Conservation (phyloP, 2,329 filamentous ascomycete genomes). For the Ascochyta clinopodiicola region DNA sequence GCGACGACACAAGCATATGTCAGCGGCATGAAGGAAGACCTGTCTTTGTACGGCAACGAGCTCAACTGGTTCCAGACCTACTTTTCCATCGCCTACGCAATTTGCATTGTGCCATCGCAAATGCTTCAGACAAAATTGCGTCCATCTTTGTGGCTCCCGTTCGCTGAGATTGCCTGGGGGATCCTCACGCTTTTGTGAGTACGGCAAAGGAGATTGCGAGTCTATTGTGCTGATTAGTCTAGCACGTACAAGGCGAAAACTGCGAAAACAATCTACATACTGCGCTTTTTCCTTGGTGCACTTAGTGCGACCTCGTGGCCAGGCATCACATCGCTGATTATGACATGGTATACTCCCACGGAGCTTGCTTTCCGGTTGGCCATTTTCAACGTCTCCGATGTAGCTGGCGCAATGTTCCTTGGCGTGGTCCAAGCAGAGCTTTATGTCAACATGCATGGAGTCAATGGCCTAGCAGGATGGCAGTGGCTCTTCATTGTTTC, state of each 20-base stretch:
- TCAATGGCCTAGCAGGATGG: slow-evolving; percentile 6
- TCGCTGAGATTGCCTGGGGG: slow-evolving; percentile 6
- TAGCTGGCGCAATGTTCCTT: slow-evolving; percentile 6
- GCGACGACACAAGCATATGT: slow-evolving; percentile 20
- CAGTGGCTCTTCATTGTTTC: slow-evolving; percentile 15
- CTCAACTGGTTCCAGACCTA: slow-evolving; percentile 18
- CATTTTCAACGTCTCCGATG: slow-evolving; percentile 2
- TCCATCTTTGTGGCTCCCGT: background rate
- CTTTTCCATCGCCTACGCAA: slow-evolving; percentile 14
- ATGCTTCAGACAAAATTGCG: slow-evolving; percentile 18
- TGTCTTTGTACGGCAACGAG: slow-evolving; percentile 20
- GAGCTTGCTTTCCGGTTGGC: slow-evolving; percentile 18
- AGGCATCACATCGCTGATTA: slow-evolving; percentile 8
- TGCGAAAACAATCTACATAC: slow-evolving; percentile 8
- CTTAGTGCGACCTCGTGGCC: slow-evolving; percentile 7
- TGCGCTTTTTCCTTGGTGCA: slow-evolving; percentile 3
- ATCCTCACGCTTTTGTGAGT: slow-evolving; percentile 13
- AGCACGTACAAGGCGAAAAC: slow-evolving; percentile 12
- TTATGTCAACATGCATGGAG: slow-evolving; percentile 9
- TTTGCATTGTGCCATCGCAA: slow-evolving; percentile 15
- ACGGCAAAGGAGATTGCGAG: no score
- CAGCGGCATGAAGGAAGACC: slow-evolving; percentile 22
- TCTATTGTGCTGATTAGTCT: background rate
- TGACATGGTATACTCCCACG: slow-evolving; percentile 12
- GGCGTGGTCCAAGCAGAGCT: slow-evolving; percentile 10